Base-by-base conservation (phyloP, 2,329 filamentous ascomycete genomes). In the Penicillium sclerotiorum region DNA sequence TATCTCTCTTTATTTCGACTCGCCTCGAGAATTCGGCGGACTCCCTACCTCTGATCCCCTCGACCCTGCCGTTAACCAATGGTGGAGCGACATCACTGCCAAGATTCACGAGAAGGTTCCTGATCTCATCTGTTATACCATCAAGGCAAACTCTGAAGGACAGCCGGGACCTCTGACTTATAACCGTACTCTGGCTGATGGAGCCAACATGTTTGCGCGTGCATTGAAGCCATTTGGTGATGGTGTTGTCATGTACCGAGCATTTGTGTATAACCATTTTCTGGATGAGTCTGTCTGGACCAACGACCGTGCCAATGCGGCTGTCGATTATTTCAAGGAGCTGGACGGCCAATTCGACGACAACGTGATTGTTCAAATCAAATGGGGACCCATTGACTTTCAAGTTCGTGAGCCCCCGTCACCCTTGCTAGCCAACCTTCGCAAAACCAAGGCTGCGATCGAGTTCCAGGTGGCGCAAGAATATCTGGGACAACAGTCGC, bases 381-480 rank as follows among this genome's bases (percentile, higher is more conserved):
- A 89, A 67, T 88, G 86, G 54, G 86, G 87, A 0, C 85, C 86
- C 0, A 89, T 89, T 51, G 86, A 89, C 62, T 89, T 89, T 66
- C 86, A 89, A 60, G 83, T 88, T 9, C 80, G 86, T 28, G 86
- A 89, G 64, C 82, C 86, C 1, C 69, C 78, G 1, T 87, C 82
- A 4, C 86, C 87, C 0, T 69, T 90, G 1, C 88, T 89, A 54
- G 77, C 75, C 5, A 74, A 79, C 38, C 59, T 81, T 6, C 64
- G 59, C 33, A 64, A 78, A 4, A 80, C 77, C 1, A 76, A 66
- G 38, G 71, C 66, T 9, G 82, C 83, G 0, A 82, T 89, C 30
- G 86, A 89, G 64, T 73, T 89, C 2, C 78, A 88, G 61, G 77
- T 89, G 15, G 78, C 80, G 0, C 86, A 88, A 59, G 86, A 89